Evolutionary conservation across 345 rosid genomes (phyloP).

Genomic region (Clausena lansium): DNA sequence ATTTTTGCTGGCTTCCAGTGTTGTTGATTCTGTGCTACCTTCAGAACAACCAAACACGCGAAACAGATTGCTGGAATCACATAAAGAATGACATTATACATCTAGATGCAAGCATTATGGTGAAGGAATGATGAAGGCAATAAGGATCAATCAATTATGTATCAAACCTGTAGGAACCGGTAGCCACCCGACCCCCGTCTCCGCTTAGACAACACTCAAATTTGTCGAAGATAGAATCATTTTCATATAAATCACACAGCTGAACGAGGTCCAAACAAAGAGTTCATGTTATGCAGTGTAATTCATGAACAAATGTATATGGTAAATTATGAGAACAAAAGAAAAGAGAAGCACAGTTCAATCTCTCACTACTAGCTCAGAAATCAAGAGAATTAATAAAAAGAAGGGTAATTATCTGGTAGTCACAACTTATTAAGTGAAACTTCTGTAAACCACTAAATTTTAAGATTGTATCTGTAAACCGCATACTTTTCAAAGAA

Average conservation of each 20-base stretch:
- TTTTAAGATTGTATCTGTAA: too few species aligned
- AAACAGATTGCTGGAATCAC: conserved; percentile 57
- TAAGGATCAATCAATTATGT: conserved; percentile 5
- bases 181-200: conserved; percentile 59
- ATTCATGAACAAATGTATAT: background rate
- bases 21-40: conserved; percentile 53
- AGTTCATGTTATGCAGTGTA: background rate
- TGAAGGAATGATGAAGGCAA: background rate
- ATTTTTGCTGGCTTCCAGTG: conserved; percentile 63
- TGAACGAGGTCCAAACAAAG: conserved; percentile 28
- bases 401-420: too few species aligned
- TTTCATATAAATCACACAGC: conserved; percentile 73
- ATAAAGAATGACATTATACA: conserved; percentile 4
- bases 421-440: too few species aligned
- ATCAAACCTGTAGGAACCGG: conserved; percentile 72
- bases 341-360: background rate
- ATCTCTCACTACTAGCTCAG: background rate
- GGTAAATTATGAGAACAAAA: background rate
- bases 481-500: too few species aligned
- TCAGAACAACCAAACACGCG: conserved; percentile 63
- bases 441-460: too few species aligned
- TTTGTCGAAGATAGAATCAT: conserved; percentile 64
- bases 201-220: conserved; percentile 64
- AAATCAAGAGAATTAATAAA: background rate
- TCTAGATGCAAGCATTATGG: background rate